Conservation (phyloP, 2,329 filamentous ascomycete genomes). For the Harringtonia aguacate region DNA sequence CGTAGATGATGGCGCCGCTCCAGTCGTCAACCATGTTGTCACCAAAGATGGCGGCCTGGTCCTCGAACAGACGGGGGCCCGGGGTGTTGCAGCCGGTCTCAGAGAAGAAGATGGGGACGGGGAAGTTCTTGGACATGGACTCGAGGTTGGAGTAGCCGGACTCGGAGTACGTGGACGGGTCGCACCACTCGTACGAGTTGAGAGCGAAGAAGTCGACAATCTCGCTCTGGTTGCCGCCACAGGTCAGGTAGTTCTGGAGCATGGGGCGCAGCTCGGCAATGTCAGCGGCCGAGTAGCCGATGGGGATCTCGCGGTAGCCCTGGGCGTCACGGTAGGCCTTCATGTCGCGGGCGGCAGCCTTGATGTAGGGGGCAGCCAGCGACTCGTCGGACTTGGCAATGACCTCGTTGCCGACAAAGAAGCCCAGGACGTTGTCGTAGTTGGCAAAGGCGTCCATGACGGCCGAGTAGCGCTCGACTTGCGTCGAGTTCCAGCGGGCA, state of each 20-base stretch:
- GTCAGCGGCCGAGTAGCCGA: constrained; percentile 82
- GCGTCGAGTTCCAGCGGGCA: constrained; percentile 62
- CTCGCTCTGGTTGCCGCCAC: constrained; percentile 57
- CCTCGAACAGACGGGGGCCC: constrained; percentile 51
- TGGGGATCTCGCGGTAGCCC: constrained; percentile 68
- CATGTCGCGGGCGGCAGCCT: constrained; percentile 70
- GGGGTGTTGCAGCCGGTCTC: constrained; percentile 74
- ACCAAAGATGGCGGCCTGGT: constrained; percentile 70
- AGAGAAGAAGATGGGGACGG: constrained; percentile 81
- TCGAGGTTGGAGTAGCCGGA: constrained; percentile 64
- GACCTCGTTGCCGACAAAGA: constrained; percentile 85
- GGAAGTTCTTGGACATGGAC: constrained; percentile 55
- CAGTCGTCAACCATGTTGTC: constrained; percentile 56
- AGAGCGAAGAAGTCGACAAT: constrained; percentile 74
- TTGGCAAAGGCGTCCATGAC: constrained; percentile 69
- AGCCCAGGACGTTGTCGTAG: constrained; percentile 72
- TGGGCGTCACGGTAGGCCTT: constrained; percentile 70
- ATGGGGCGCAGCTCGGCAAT: constrained; percentile 57
- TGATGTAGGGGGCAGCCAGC: constrained; percentile 67
- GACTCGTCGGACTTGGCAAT: constrained; percentile 52
- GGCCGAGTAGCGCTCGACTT: constrained; percentile 55
- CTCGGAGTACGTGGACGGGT: constrained; percentile 41
- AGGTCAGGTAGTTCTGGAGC: constrained; percentile 65
- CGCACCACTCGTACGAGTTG: constrained; percentile 80
- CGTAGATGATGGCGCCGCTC: constrained; percentile 78